A percentile compares a stretch with the other conserved stretches of the same genome.
These are phyloP conservation scores for Arxiozyma slooffiae DNA, from an alignment of 1,139 yeast genomes.

Conservation along the genomic window DNA sequence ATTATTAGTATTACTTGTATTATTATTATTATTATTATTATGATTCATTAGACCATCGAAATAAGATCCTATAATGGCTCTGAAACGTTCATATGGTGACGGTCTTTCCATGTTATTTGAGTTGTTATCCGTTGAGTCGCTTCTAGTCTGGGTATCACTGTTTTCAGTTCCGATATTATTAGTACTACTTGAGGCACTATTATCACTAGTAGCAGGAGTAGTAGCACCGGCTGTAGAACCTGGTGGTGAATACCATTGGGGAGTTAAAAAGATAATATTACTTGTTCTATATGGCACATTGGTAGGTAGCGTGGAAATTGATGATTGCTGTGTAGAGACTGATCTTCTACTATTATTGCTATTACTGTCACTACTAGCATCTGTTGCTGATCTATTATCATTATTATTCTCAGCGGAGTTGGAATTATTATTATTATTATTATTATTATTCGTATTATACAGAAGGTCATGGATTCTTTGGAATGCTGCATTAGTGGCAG, in stretches of 20 bases:
- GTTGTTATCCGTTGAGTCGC: background rate
- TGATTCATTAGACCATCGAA: conserved; percentile 1
- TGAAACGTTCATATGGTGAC: conserved; percentile 8
- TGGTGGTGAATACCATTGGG: background rate
- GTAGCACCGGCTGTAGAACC: background rate
- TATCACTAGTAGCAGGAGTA: background rate
- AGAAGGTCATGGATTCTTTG: conserved; percentile 23
- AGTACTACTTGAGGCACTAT: background rate
- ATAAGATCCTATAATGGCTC: conserved; percentile 5
- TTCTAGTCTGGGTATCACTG: background rate
- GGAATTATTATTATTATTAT: conserved; percentile 4
- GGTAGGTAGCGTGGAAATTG: background rate
- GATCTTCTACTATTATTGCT: background rate
- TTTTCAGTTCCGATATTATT: background rate
- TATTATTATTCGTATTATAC: conserved; percentile 11
- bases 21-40: background rate
- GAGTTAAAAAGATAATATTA: conserved; percentile 1
- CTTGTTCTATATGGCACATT: background rate
- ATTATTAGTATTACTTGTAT: background rate
- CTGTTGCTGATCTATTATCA: background rate
- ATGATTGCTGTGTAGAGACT: background rate
- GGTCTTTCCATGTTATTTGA: background rate
- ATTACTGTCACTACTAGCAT: background rate
- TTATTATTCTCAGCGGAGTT: background rate
- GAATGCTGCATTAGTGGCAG: conserved; percentile 18